These are phyloP conservation scores for Kuraishia molischiana DNA, from an alignment of 805 yeast genomes.

Conservation along the genomic window DNA sequence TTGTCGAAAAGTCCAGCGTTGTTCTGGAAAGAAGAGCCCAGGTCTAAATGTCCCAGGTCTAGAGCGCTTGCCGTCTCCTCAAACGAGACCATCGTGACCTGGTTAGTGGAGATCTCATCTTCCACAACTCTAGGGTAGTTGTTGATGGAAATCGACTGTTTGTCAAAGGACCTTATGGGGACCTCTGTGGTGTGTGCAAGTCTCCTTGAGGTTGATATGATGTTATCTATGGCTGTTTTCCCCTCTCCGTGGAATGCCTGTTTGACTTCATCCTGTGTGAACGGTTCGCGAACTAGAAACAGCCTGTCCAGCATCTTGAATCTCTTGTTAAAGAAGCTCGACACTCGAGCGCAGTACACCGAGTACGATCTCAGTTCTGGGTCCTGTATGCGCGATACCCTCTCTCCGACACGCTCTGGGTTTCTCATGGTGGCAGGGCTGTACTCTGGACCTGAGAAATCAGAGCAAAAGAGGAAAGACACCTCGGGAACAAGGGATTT, in stretches of 20 bases:
- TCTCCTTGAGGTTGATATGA: background rate
- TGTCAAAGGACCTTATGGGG: background rate
- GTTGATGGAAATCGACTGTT: background rate
- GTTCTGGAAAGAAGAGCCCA: background rate
- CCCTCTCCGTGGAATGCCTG: background rate
- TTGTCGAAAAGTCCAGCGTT: background rate
- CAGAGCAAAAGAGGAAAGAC: slow-evolving; percentile 1
- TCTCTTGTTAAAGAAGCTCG: background rate
- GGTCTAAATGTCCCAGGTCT: background rate
- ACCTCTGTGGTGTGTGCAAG: background rate
- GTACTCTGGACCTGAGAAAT: background rate
- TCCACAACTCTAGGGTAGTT: slow-evolving; percentile 1
- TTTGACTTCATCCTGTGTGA: background rate
- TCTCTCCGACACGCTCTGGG: background rate
- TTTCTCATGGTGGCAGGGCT: background rate
- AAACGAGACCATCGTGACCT: background rate
- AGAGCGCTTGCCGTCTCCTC: background rate
- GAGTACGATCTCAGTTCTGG: background rate
- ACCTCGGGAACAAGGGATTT: slow-evolving; percentile 12
- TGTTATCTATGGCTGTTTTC: background rate
- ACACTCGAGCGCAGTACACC: background rate
- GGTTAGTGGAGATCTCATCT: background rate
- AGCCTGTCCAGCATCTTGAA: background rate
- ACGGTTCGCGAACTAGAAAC: slow-evolving; percentile 1
- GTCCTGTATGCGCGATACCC: background rate